Conservation (phyloP, 139 green algal species). For the Chlamydomonas incerta region DNA sequence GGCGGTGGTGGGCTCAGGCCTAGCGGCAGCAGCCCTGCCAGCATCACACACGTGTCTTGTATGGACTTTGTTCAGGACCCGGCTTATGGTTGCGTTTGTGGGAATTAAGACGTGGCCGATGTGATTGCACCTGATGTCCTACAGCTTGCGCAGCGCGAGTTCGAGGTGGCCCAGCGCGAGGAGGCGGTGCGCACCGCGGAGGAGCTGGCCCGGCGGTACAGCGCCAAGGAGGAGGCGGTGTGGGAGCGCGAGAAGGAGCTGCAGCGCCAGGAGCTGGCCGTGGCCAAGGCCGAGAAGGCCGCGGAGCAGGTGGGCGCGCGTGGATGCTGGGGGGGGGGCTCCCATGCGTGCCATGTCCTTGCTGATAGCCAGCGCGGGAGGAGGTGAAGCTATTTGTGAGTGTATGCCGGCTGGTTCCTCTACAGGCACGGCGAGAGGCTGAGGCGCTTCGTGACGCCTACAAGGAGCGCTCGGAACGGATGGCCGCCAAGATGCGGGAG, state of each 20-base stretch:
- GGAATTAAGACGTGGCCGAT: too few species aligned
- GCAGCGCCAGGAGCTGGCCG: neutral
- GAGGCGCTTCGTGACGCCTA: slow-evolving; percentile 41
- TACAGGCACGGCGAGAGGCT: slow-evolving; percentile 17
- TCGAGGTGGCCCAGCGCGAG: slow-evolving; percentile 26
- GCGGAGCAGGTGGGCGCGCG: neutral
- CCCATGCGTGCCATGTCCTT: too few species aligned
- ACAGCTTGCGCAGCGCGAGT: slow-evolving; percentile 32
- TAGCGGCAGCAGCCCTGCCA: too few species aligned
- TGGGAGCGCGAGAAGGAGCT: slow-evolving; percentile 6
- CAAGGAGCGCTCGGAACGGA: slow-evolving; percentile 17
- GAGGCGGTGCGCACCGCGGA: slow-evolving; percentile 5
- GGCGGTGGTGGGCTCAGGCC: too few species aligned
- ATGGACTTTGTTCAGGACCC: too few species aligned
- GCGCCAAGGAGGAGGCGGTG: slow-evolving; percentile 31
- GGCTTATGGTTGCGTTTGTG: too few species aligned
- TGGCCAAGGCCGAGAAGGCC: neutral
- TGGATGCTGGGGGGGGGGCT: too few species aligned
- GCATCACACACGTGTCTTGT: too few species aligned
- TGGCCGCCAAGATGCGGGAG: slow-evolving; percentile 3
- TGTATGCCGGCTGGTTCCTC: neutral
- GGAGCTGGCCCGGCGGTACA: slow-evolving; percentile 27
- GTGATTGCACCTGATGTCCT: neutral
- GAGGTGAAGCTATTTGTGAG: too few species aligned
- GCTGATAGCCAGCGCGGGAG: too few species aligned